Conservation (phyloP, 495 filamentous ascomycete species). For the Lindgomyces ingoldianus region DNA sequence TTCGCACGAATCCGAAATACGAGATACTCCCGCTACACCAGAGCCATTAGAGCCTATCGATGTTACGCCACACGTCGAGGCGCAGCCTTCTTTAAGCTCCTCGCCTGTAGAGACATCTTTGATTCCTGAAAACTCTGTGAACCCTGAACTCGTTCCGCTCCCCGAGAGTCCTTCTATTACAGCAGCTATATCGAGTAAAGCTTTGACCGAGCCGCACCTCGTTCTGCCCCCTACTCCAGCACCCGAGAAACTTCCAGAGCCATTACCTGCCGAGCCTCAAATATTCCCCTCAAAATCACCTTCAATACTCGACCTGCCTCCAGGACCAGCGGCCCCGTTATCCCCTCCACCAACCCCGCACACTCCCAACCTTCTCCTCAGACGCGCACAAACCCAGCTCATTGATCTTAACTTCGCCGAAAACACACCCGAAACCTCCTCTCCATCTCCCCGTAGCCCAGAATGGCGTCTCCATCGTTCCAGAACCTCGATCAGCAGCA, state of each 20-base stretch:
- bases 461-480: neutral
- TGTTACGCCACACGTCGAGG: no score
- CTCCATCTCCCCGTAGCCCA: neutral
- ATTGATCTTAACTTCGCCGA: neutral
- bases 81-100: no score
- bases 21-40: no score
- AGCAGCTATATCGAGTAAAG: no score
- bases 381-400: neutral
- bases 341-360: neutral
- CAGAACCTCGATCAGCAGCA: neutral
- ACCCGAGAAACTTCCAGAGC: neutral
- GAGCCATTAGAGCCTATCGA: no score
- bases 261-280: neutral
- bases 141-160: no score
- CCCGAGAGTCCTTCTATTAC: no score
- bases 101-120: no score
- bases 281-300: neutral
- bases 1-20: no score
- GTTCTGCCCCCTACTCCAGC: neutral
- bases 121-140: no score
- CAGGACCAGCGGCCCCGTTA: no score
- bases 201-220: no score
- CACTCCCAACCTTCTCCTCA: neutral
- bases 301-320: neutral
- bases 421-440: neutral